Evolutionary conservation across 306 rosid species (phyloP).

Genomic region (Quercus mongolica): DNA sequence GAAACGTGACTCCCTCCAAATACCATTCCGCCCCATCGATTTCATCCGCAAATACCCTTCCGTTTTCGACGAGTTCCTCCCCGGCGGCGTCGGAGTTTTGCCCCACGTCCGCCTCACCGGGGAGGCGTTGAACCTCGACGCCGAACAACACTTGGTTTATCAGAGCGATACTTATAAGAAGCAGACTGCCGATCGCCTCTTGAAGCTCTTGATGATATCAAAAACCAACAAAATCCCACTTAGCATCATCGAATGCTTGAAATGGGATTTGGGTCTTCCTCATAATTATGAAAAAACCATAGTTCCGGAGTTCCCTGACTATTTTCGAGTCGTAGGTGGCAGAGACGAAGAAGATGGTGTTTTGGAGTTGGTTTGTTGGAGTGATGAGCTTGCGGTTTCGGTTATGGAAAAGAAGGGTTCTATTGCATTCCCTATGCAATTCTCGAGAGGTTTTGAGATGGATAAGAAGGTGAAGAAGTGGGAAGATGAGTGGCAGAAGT

Average conservation of each 20-base stretch:
- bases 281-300: conserved; percentile 32
- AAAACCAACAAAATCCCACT: conserved; percentile 53
- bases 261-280: conserved; percentile 90
- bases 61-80: conserved; percentile 55
- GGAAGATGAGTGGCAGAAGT: conserved; percentile 70
- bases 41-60: conserved; percentile 70
- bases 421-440: conserved; percentile 49
- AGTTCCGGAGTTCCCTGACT: conserved; percentile 75
- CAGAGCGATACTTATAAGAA: conserved; percentile 43
- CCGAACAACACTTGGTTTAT: conserved; percentile 44
- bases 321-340: conserved; percentile 38
- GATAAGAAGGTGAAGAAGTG: conserved; percentile 73
- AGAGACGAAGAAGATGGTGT: conserved; percentile 12
- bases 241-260: conserved; percentile 30
- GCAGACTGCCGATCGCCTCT: conserved; percentile 57
- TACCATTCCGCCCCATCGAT: conserved; percentile 66
- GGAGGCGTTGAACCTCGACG: conserved; percentile 41
- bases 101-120: conserved; percentile 60
- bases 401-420: conserved; percentile 46
- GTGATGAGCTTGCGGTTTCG: conserved; percentile 51
- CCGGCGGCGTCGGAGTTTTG: conserved; percentile 38
- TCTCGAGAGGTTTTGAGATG: conserved; percentile 67
- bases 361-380: conserved; percentile 91
- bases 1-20: conserved; percentile 33
- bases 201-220: conserved; percentile 67